These are phyloP conservation scores for Pythium apleroticum DNA, from an alignment of 352 stramenopile genomes.

Conservation along the genomic window DNA sequence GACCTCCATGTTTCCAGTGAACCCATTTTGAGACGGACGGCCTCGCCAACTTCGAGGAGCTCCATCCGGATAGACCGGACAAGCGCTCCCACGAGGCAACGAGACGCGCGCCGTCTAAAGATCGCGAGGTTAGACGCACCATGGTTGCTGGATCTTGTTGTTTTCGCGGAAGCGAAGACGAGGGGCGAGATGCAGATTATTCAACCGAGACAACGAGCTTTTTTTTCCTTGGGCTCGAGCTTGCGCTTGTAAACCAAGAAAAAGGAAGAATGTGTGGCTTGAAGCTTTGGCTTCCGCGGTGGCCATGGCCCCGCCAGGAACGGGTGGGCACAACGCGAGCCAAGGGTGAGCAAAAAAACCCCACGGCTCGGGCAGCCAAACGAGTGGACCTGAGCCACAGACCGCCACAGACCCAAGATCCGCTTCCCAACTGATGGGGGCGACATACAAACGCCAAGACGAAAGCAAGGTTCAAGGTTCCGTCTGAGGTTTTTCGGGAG, in stretches of 20 bases:
- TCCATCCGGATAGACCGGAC: not conserved
- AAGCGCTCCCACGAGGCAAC: not conserved
- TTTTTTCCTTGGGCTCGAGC: constrained; percentile 20
- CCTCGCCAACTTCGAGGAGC: not conserved
- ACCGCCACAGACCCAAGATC: constrained; percentile 13
- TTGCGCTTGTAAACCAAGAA: constrained; percentile 32
- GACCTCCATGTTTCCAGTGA: not conserved
- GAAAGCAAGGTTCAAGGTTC: constrained; percentile 26
- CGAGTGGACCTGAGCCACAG: constrained; percentile 28
- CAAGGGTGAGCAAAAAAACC: constrained; percentile 26
- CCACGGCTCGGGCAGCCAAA: constrained; percentile 24
- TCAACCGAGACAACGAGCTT: constrained; percentile 17
- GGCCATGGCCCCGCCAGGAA: constrained; percentile 6
- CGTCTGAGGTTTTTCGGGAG: constrained; percentile 24
- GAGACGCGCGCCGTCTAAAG: not conserved
- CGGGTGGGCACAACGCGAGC: constrained; percentile 20
- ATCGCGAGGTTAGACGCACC: constrained; percentile 18
- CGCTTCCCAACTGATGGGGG: not conserved
- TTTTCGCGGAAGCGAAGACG: constrained; percentile 22
- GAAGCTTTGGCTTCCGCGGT: constrained; percentile 9
- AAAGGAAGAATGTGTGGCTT: constrained; percentile 34
- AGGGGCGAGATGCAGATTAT: constrained; percentile 7
- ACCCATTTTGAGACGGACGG: not conserved
- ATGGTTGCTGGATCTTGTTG: constrained; percentile 30
- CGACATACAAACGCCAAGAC: constrained; percentile 24